A percentile compares a stretch with the other conserved stretches of the same genome.
Conservation (phyloP, 352 stramenopile genomes). For the Phytophthora crassamura region DNA sequence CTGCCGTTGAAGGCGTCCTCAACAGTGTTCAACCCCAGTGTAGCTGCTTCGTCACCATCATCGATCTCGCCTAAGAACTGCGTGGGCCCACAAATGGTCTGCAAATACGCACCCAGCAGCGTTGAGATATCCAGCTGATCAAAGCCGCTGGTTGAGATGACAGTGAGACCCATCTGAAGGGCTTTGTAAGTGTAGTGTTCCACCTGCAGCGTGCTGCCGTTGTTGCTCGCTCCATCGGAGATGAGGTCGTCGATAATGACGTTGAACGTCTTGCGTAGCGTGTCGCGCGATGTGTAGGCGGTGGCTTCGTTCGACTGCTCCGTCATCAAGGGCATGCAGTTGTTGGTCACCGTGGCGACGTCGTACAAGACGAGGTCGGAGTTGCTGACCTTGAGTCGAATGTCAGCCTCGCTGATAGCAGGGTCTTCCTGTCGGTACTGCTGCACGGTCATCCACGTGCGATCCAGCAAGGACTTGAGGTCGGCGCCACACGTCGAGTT, state of each 20-base stretch:
- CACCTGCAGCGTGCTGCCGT: conserved; percentile 32
- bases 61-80: conserved; percentile 48
- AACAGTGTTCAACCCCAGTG: conserved; percentile 36
- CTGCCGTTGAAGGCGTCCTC: conserved; percentile 39
- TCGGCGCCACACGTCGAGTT: conserved; percentile 43
- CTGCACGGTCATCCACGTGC: conserved; percentile 38
- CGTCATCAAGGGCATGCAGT: conserved; percentile 21
- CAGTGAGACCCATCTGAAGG: conserved; percentile 38
- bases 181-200: conserved; percentile 45
- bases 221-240: conserved; percentile 27
- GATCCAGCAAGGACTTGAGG: conserved; percentile 46
- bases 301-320: conserved; percentile 6
- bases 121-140: conserved; percentile 41
- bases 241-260: conserved; percentile 49
- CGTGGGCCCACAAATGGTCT: conserved; percentile 52
- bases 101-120: conserved; percentile 44
- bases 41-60: conserved; percentile 35
- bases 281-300: conserved; percentile 35
- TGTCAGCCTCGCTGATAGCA: conserved; percentile 32
- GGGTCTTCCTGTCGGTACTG: conserved; percentile 33
- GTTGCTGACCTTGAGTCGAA: conserved; percentile 45
- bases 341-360: too few relatives aligned
- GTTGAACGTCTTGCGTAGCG: conserved; percentile 46
- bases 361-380: conserved; percentile 49
- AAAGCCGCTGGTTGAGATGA: conserved; percentile 40